Conservation (phyloP, 352 stramenopile genomes). For the Thalassiosira delicatula region DNA sequence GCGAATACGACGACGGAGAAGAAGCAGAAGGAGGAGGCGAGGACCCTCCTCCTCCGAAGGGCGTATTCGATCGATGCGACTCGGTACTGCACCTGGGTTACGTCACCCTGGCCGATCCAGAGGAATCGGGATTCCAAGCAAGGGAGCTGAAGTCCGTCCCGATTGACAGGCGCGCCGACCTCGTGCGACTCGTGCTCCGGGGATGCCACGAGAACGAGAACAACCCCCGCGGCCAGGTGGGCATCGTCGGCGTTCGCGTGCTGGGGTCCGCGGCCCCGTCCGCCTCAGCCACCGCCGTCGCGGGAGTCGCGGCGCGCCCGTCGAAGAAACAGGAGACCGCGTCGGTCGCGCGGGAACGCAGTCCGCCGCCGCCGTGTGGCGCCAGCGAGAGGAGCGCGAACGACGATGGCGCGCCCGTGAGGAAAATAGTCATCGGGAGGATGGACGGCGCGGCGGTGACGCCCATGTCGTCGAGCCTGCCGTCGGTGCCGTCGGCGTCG, state of each 20-base stretch:
- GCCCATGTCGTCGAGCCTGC: too few species aligned
- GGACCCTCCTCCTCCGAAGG: too few species aligned
- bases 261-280: too few species aligned
- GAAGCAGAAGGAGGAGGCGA: too few species aligned
- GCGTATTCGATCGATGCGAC: constrained; percentile 64
- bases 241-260: constrained; percentile 90
- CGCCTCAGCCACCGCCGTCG: too few species aligned
- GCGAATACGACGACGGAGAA: too few species aligned
- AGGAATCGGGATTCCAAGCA: constrained; percentile 43
- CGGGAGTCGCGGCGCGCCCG: too few species aligned
- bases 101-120: constrained; percentile 71
- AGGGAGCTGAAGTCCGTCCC: constrained; percentile 88
- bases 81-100: constrained; percentile 63
- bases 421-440: too few species aligned
- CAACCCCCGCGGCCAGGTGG: constrained; percentile 91
- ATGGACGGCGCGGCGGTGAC: too few species aligned
- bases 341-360: too few species aligned
- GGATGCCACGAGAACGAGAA: constrained; percentile 89
- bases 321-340: too few species aligned
- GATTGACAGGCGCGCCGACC: constrained; percentile 74
- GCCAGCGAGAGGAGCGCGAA: too few species aligned
- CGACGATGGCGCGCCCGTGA: constrained; percentile 16
- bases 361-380: not conserved
- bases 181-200: constrained; percentile 90
- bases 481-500: constrained; percentile 5